Conservation (phyloP, 2,329 filamentous ascomycete species). For the Daldinia sp. region DNA sequence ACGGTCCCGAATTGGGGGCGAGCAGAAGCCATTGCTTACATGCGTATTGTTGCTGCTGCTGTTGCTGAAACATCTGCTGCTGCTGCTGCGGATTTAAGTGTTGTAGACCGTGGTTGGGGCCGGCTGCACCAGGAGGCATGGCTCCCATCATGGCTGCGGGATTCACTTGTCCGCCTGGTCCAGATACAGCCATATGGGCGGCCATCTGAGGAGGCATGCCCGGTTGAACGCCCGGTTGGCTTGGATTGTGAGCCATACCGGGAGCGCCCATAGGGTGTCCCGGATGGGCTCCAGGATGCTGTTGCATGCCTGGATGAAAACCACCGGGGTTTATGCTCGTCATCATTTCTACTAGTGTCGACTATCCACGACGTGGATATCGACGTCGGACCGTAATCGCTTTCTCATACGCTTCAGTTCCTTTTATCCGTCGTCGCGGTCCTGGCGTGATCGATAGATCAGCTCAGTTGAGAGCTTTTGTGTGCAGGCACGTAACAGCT, state of each 20-base stretch:
- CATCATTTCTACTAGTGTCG: slow-evolving; percentile 69
- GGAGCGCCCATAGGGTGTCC: slow-evolving; percentile 68
- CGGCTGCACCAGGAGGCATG: slow-evolving; percentile 73
- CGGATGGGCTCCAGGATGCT: slow-evolving; percentile 72
- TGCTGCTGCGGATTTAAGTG: slow-evolving; percentile 70
- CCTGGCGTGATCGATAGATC: slow-evolving; percentile 26
- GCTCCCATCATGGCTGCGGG: slow-evolving; percentile 77
- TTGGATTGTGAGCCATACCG: slow-evolving; percentile 72
- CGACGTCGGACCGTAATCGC: slow-evolving; percentile 55
- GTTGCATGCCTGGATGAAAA: slow-evolving; percentile 76
- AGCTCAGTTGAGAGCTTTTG: neutral
- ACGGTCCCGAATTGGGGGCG: no score
- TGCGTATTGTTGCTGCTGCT: slow-evolving; percentile 51
- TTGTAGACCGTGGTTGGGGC: slow-evolving; percentile 74
- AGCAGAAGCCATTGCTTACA: slow-evolving; percentile 39
- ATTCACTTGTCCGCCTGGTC: slow-evolving; percentile 75
- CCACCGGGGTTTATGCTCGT: slow-evolving; percentile 69
- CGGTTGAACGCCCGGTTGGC: slow-evolving; percentile 72
- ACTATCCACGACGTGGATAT: slow-evolving; percentile 69
- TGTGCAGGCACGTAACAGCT: neutral
- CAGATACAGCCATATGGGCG: slow-evolving; percentile 76
- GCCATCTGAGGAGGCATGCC: slow-evolving; percentile 72
- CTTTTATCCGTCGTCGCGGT: slow-evolving; percentile 22
- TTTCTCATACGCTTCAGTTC: slow-evolving; percentile 56
- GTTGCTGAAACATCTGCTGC: slow-evolving; percentile 60